Base-by-base conservation (phyloP, 2,329 filamentous ascomycete genomes). In the Paradendryphiella salina region DNA sequence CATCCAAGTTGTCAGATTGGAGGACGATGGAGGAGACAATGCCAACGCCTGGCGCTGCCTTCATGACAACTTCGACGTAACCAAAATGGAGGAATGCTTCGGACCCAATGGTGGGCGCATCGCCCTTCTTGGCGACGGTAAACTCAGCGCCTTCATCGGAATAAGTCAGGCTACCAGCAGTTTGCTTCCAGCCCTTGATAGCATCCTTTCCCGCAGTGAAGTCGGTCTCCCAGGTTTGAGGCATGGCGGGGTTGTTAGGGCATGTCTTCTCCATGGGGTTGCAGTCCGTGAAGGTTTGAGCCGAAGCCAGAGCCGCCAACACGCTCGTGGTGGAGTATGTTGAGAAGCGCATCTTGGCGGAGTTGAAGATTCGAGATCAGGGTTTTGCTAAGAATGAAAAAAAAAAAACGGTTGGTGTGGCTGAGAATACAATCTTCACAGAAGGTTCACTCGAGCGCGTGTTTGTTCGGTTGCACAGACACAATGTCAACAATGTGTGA, bases 31-130 rank as follows among this genome's bases (percentile, higher is more conserved):
- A 82, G 65, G 86, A 90, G 63, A 96, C 83, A 56, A 96, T 86
- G 43, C 91, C 91, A 6, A 76, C 77, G 14, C 91, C 91, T 1
- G 79, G 76, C 0, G 91, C 85, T 3, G 88, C 88, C 76, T 90
- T 89, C 78, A 95, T 82, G 60, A 83, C 80, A 50, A 93, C 81
- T 73, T 94, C 89, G 48, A 90, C 85, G 53, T 85, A 84, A 46
- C 90, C 90, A 60, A 88, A 93, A 78, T 95, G 91, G 73, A 96
- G 88, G 76, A 90, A 94, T 71, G 91, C 93, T 63, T 85, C 84
- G 38, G 88, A 85, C 58, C 85, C 82, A 55, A 96, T 82, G 1
- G 90, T 95, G 1, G 80, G 80, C 1, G 80, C 77, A 52, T 82
- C 74, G 11, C 73, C 75, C 26, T 73, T 72, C 56, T 76, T 77